phyloP scores from a whole-genome alignment of 257 asterid species.

The Solanum ossicruentum region DNA sequence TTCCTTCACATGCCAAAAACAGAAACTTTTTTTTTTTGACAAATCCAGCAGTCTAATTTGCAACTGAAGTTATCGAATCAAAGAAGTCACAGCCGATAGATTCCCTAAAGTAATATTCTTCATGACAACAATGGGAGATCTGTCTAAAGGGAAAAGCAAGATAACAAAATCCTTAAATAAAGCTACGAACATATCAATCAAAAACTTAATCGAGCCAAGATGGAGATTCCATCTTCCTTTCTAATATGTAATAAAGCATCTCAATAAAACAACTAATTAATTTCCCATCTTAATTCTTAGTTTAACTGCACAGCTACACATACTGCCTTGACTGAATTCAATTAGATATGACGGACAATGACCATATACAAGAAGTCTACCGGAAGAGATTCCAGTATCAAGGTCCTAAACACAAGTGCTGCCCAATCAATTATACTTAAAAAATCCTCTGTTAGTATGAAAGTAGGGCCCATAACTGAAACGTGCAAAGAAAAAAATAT shows the following conservation, averaged over 20 bases:
- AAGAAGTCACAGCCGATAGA: not conserved
- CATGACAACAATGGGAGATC: not conserved
- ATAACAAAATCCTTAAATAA: not conserved
- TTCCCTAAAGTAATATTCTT: not conserved
- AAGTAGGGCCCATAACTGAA: not conserved
- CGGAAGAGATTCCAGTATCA: not conserved
- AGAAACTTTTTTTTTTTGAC: not conserved
- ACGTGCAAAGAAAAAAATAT: not conserved
- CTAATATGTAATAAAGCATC: not conserved
- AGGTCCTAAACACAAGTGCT: not conserved
- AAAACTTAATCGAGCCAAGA: not conserved
- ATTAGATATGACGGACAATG: not conserved
- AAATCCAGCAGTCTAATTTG: not conserved
- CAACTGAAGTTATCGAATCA: not conserved
- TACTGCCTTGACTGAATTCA: not conserved
- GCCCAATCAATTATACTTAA: not conserved
- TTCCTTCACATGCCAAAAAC: not conserved
- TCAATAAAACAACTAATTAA: not conserved
- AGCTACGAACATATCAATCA: not conserved
- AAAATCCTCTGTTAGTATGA: not conserved
- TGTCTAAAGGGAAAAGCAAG: not conserved
- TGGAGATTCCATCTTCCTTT: not conserved
- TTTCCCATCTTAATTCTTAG: not conserved
- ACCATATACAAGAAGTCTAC: not conserved
- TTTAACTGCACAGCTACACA: not conserved